Percentiles rank a stretch among this genome's conserved stretches.
Conservation (phyloP, 2,329 filamentous ascomycete genomes). For the Cordyceps cateniannulata region DNA sequence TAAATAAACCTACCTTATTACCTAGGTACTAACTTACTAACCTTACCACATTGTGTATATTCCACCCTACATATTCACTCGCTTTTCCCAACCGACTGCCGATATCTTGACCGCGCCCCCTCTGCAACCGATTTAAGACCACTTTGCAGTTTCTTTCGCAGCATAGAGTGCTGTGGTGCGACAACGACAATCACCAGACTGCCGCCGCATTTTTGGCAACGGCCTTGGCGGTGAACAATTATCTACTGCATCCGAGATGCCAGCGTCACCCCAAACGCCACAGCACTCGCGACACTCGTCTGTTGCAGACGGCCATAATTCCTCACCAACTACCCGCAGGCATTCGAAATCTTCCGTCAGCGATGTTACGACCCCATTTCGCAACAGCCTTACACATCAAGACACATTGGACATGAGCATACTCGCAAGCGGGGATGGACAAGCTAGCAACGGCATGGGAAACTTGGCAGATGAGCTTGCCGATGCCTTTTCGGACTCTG, state of each 20-base stretch:
- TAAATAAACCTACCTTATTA: too few relatives aligned
- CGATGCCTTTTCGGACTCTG: slow-evolving; percentile 62
- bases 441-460: slow-evolving; percentile 54
- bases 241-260: slow-evolving; percentile 20
- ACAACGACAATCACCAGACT: neutral
- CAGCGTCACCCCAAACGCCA: slow-evolving; percentile 46
- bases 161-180: neutral
- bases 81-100: neutral
- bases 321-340: slow-evolving; percentile 40
- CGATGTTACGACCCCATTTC: slow-evolving; percentile 43
- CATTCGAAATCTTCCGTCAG: slow-evolving; percentile 46
- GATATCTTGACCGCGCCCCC: neutral
- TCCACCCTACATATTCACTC: neutral
- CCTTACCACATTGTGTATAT: neutral
- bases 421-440: slow-evolving; percentile 36
- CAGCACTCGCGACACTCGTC: slow-evolving; percentile 55
- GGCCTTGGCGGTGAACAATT: slow-evolving; percentile 13
- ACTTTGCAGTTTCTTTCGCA: neutral
- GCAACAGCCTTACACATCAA: slow-evolving; percentile 42
- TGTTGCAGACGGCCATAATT: slow-evolving; percentile 41
- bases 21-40: too few relatives aligned
- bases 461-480: slow-evolving; percentile 78
- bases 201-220: neutral
- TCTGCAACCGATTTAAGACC: neutral
- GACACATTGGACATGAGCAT: slow-evolving; percentile 41